Base-by-base conservation (phyloP, 805 yeast species). In the Metschnikowia hibisci region DNA sequence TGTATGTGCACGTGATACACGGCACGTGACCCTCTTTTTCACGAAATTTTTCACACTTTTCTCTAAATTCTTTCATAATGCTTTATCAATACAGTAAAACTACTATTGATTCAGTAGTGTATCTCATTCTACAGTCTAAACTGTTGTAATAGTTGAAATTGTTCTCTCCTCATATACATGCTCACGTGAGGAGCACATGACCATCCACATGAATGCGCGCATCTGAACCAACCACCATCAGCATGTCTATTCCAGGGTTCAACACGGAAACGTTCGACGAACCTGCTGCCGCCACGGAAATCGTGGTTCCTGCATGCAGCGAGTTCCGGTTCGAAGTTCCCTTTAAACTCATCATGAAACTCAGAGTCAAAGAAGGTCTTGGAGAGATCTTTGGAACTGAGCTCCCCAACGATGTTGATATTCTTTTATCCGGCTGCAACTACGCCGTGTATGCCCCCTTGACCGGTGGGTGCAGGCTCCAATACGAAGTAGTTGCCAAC, bases 311-410 rank as follows among this genome's bases (percentile, higher is more conserved):
- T 1, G 62, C 55, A 9, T 56, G 58, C n/a, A 67, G 78, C 22
- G 95, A 87, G 64, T 85, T 95, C 93, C 68, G 95, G 41, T 74
- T 85, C 49, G 93, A 86, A 57, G 77, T 85, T 4, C 80, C 75
- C 0, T 70, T 71, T 47, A 73, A 71, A 34, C 68, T 77, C 13
- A 64, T 66, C 14, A 57, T 85, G 30, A 69, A 67, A n/a, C 56
- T 85, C 34, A 77, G 69, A 52, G 70, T 81, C 9, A 45, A 63
- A 3, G 66, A 69, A 2, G 99, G 99, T 3, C 73, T 81, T 2
- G 96, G 87, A 2, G 99, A 93, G 65, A 77, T 89, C 8, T 87
- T 84, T 63, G 99, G 99, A 18, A 87, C 96, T 3, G 99, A 93
- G 60, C 74, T 93, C 18, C 86, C 96, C 2, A 69, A 74, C 33